These are phyloP conservation scores for Peltaster fructicola DNA, from an alignment of 2,329 filamentous ascomycete genomes.

Conservation along the genomic window DNA sequence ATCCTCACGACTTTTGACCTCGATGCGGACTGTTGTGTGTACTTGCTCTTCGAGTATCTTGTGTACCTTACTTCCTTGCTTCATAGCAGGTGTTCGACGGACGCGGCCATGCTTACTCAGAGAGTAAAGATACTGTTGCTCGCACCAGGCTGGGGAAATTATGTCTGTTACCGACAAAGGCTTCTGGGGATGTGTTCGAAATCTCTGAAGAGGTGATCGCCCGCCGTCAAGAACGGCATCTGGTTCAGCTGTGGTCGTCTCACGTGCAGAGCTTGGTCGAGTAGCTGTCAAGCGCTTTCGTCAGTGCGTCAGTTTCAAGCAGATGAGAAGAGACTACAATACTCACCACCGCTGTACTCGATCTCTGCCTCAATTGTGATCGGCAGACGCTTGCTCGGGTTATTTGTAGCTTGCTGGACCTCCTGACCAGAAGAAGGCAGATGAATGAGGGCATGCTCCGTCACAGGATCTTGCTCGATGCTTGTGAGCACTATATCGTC, in stretches of 20 bases:
- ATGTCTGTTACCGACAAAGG: conserved; percentile 77
- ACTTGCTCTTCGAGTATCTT: conserved; percentile 72
- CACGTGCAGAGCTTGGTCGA: conserved; percentile 4
- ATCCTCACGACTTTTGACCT: conserved; percentile 61
- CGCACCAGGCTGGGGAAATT: conserved; percentile 83
- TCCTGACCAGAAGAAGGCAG: conserved; percentile 2
- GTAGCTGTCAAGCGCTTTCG: conserved; percentile 14
- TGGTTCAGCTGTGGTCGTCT: conserved; percentile 7
- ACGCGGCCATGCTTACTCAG: conserved; percentile 62
- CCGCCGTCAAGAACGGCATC: conserved; percentile 20
- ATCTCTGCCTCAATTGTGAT: conserved; percentile 21
- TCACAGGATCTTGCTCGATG: conserved; percentile 9
- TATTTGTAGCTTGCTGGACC: conserved; percentile 1
- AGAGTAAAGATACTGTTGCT: conserved; percentile 82
- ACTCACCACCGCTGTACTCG: conserved; percentile 23
- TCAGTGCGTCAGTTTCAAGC: conserved; percentile 17
- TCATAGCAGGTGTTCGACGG: conserved; percentile 66
- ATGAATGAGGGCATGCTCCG: conserved; percentile 8
- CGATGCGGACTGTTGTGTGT: conserved; percentile 56
- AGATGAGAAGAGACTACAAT: conserved; percentile 15
- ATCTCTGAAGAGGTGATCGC: conserved; percentile 54
- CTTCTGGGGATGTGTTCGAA: conserved; percentile 59
- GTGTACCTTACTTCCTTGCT: conserved; percentile 61
- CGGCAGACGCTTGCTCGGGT: conserved; percentile 1
- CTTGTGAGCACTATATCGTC: conserved; percentile 2